These are phyloP conservation scores for Dillenia suffruticosa DNA, from an alignment of 164 flowering plant species.

Conservation along the genomic window DNA sequence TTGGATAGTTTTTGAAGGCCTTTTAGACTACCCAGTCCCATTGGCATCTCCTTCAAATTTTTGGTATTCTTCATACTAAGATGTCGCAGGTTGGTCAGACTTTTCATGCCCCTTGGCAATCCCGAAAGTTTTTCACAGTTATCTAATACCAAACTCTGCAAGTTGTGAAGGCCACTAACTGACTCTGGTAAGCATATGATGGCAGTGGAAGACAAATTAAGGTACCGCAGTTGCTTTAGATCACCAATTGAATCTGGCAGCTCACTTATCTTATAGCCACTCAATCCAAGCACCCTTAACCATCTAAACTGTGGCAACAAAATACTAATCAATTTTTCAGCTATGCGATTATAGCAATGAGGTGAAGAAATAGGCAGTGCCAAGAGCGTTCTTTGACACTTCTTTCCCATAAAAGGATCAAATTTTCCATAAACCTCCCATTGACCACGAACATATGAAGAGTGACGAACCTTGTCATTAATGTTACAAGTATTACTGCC, in stretches of 20 bases:
- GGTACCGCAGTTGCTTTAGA: conserved; percentile 14
- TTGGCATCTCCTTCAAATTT: neutral
- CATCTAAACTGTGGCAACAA: too few relatives aligned
- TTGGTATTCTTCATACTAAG: neutral
- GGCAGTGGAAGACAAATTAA: conserved; percentile 6
- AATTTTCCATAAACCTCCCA: too few relatives aligned
- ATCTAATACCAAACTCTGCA: neutral
- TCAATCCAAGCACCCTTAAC: neutral
- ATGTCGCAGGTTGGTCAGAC: conserved; percentile 7
- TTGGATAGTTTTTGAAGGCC: neutral
- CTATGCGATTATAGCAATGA: too few relatives aligned
- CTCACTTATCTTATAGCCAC: neutral
- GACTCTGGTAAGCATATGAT: conserved; percentile 3
- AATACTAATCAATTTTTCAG: too few relatives aligned
- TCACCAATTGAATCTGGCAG: conserved; percentile 7
- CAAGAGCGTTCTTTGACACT: too few relatives aligned
- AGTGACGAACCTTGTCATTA: too few relatives aligned
- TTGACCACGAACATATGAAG: too few relatives aligned
- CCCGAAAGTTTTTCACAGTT: neutral
- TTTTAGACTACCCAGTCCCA: neutral
- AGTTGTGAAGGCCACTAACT: neutral
- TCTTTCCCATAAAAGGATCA: too few relatives aligned
- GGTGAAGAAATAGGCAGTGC: too few relatives aligned
- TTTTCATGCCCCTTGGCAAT: conserved; percentile 6
- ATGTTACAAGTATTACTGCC: too few relatives aligned